Conservation (phyloP, 257 asterid genomes). For the Fraxinus cuspidata region DNA sequence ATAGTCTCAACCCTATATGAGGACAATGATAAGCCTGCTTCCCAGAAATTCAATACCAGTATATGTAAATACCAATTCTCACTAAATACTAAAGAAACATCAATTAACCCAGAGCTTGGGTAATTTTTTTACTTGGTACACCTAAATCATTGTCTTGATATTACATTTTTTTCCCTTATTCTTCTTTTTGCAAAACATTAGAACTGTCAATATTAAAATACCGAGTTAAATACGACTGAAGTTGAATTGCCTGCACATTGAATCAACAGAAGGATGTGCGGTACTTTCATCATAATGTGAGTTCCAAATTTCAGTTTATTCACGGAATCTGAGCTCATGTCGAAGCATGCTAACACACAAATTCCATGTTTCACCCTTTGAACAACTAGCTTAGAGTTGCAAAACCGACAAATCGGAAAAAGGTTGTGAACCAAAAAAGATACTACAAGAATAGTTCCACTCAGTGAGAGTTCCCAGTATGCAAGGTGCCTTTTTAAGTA, state of each 20-base stretch:
- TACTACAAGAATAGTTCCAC: background rate
- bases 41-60: background rate
- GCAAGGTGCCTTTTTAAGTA: background rate
- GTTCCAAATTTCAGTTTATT: background rate
- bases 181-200: background rate
- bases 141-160: background rate
- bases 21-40: background rate
- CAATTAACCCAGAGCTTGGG: background rate
- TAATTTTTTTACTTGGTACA: background rate
- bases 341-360: background rate
- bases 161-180: background rate
- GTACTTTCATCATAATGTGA: background rate
- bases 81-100: background rate
- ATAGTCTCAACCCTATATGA: background rate
- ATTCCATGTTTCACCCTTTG: background rate
- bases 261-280: constrained; percentile 6
- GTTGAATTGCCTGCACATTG: background rate
- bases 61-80: no score
- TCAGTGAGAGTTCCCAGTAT: background rate
- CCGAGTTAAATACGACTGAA: background rate
- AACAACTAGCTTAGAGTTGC: background rate
- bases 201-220: background rate
- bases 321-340: background rate
- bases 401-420: background rate
- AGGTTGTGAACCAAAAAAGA: background rate